Conservation (phyloP, 805 yeast species). For the Metschnikowia lunata region DNA sequence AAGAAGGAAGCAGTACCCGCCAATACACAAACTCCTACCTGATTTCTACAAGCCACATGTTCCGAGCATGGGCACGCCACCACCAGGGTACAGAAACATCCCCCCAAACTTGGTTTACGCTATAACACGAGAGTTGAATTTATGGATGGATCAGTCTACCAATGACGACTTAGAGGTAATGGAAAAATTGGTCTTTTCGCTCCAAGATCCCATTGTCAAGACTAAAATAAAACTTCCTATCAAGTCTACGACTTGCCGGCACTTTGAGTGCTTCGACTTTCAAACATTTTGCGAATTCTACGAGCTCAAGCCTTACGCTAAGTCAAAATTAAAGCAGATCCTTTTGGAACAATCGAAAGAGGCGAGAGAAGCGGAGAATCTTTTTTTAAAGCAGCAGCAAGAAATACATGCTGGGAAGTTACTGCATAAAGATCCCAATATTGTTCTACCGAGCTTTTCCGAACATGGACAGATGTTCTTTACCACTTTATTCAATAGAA, state of each 20-base stretch:
- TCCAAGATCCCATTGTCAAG: slow-evolving; percentile 39
- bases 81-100: slow-evolving; percentile 21
- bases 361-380: slow-evolving; percentile 13
- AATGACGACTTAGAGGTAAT: slow-evolving; percentile 31
- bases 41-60: slow-evolving; percentile 7
- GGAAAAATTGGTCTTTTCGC: slow-evolving; percentile 34
- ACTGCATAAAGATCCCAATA: slow-evolving; percentile 8
- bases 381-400: slow-evolving; percentile 14
- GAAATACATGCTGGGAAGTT: slow-evolving; percentile 10
- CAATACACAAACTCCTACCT: slow-evolving; percentile 8
- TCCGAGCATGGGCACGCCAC: slow-evolving; percentile 12
- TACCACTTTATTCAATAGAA: slow-evolving; percentile 12
- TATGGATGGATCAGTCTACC: slow-evolving; percentile 15
- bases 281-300: slow-evolving; percentile 39
- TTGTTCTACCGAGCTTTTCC: slow-evolving; percentile 15
- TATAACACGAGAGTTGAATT: slow-evolving; percentile 25
- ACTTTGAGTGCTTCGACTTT: slow-evolving; percentile 44
- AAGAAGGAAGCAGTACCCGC: background rate
- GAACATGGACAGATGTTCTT: slow-evolving; percentile 20
- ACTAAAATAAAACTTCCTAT: slow-evolving; percentile 38
- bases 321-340: slow-evolving; percentile 21
- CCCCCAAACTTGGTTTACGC: slow-evolving; percentile 29
- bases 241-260: slow-evolving; percentile 33
- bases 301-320: slow-evolving; percentile 28
- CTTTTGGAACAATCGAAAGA: slow-evolving; percentile 26